Evolutionary conservation across 208 protist species (phyloP).

Genomic region (Naegleria fowleri): DNA sequence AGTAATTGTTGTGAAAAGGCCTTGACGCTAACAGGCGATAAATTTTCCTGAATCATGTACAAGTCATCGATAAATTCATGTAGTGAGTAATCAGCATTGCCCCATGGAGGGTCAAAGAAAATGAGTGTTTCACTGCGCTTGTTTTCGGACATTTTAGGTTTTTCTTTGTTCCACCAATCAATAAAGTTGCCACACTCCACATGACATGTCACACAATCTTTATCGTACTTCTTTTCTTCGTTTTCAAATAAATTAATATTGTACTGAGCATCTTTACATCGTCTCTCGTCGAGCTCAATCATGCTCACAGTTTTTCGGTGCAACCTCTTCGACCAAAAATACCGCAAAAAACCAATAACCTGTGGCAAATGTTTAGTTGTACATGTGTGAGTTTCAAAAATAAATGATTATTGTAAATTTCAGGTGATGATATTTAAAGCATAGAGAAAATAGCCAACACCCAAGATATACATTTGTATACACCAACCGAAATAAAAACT

Average conservation of each 20-base stretch:
- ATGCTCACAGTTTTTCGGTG: not conserved
- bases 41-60: not conserved
- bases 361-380: too few species aligned
- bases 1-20: not conserved
- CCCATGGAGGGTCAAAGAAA: slow-evolving; percentile 3
- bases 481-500: too few species aligned
- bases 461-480: too few species aligned
- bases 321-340: not conserved
- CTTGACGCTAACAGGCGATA: not conserved
- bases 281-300: not conserved
- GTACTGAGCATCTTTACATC: not conserved
- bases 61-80: slow-evolving; percentile 4
- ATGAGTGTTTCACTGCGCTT: not conserved
- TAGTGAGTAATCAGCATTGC: not conserved
- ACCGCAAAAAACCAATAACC: not conserved
- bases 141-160: not conserved
- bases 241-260: not conserved
- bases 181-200: not conserved
- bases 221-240: not conserved
- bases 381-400: too few species aligned
- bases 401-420: too few species aligned
- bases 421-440: too few species aligned
- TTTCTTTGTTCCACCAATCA: not conserved
- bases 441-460: too few species aligned
- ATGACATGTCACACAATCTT: not conserved